Conservation (phyloP, 177 flowering plant genomes). For the Vitis hybrid region DNA sequence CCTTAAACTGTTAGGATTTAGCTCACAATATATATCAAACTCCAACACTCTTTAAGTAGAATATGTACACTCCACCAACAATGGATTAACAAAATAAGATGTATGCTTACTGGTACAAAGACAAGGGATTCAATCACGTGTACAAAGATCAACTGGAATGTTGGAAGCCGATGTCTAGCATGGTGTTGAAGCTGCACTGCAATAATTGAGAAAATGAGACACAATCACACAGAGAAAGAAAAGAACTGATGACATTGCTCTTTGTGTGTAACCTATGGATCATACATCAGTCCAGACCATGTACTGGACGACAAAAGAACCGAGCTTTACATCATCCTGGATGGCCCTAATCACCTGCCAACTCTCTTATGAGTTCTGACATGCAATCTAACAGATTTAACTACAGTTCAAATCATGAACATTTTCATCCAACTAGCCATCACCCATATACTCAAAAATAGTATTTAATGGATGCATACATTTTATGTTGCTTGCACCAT, state of each 20-base stretch:
- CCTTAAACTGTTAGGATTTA: too few relatives aligned
- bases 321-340: background rate
- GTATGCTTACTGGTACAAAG: slow-evolving; percentile 83
- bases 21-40: too few relatives aligned
- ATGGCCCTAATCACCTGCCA: background rate
- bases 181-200: slow-evolving; percentile 99
- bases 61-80: background rate
- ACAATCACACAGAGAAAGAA: slow-evolving; percentile 3
- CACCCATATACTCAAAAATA: background rate
- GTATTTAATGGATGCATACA: background rate
- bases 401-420: background rate
- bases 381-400: background rate
- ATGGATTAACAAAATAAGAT: background rate
- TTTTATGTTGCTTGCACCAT: slow-evolving; percentile 2
- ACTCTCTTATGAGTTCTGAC: background rate
- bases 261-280: background rate
- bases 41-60: background rate
- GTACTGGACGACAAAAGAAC: background rate
- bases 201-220: slow-evolving; percentile 19
- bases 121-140: slow-evolving; percentile 99
- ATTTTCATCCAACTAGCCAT: background rate
- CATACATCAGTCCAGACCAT: background rate
- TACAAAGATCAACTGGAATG: slow-evolving; percentile 94
- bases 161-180: slow-evolving; percentile 94
- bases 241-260: background rate